Conservation (phyloP, 2,329 filamentous ascomycete species). For the Reticulascus tulasneorum region DNA sequence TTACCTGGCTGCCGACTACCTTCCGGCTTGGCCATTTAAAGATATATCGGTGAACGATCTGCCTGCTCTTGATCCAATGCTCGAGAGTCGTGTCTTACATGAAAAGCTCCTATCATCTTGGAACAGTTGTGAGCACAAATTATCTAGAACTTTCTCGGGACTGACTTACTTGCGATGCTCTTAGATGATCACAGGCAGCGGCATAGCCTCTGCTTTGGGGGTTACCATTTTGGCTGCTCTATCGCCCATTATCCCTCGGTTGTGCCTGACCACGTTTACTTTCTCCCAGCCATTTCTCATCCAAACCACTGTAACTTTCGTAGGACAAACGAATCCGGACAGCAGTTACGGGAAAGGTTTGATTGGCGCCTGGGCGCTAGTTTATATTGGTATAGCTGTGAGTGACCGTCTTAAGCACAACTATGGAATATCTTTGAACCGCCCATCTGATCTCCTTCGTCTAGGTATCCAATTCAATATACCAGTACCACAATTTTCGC, state of each 20-base stretch:
- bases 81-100: constrained; percentile 2
- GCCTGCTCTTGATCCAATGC: not conserved
- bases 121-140: constrained; percentile 14
- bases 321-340: constrained; percentile 11
- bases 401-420: too few relatives aligned
- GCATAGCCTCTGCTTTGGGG: constrained; percentile 16
- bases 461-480: constrained; percentile 17
- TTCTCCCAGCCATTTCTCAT: constrained; percentile 28
- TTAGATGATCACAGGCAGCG: constrained; percentile 13
- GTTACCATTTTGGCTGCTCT: constrained; percentile 15
- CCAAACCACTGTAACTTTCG: constrained; percentile 17
- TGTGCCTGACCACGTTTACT: constrained; percentile 21
- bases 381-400: constrained; percentile 25
- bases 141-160: not conserved
- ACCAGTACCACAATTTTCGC: constrained; percentile 19
- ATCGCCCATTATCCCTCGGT: constrained; percentile 18
- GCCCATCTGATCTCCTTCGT: not conserved
- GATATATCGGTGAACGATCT: constrained; percentile 4
- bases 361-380: constrained; percentile 25
- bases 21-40: constrained; percentile 3
- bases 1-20: constrained; percentile 4
- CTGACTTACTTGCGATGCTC: not conserved
- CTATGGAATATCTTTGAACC: too few relatives aligned
- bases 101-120: too few relatives aligned
- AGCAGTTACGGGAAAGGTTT: constrained; percentile 20